Conservation (phyloP, 257 asterid genomes). For the Galeopsis tetrahit region DNA sequence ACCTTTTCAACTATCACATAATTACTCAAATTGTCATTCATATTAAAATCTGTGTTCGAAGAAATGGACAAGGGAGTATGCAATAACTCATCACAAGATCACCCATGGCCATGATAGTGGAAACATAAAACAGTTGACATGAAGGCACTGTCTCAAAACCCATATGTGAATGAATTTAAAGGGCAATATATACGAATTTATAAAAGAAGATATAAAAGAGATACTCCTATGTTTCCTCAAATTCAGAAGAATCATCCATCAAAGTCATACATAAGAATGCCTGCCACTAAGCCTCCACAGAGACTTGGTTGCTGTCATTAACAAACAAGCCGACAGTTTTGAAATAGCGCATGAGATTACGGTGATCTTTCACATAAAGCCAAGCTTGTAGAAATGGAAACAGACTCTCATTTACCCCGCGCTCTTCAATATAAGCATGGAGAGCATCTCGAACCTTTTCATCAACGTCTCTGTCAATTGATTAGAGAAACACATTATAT, state of each 20-base stretch:
- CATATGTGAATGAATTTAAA: background rate
- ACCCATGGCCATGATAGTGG: background rate
- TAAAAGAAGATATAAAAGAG: background rate
- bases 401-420: constrained; percentile 78
- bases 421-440: constrained; percentile 69
- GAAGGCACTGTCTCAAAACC: background rate
- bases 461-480: constrained; percentile 59
- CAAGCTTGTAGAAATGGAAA: constrained; percentile 95
- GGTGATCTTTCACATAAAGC: constrained; percentile 96
- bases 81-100: too few species aligned
- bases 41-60: too few species aligned
- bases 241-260: constrained; percentile 13
- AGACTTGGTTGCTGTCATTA: constrained; percentile 40
- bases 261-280: background rate
- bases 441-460: constrained; percentile 75
- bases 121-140: background rate
- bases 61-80: too few species aligned
- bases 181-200: background rate
- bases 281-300: constrained; percentile 34
- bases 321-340: constrained; percentile 63
- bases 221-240: background rate
- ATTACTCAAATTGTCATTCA: too few species aligned
- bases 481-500: constrained; percentile 15
- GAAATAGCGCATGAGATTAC: constrained; percentile 69
- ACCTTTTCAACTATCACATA: too few species aligned